phyloP scores from a whole-genome alignment of 2,329 filamentous ascomycete species.

The Orbilia ellipsospora region DNA sequence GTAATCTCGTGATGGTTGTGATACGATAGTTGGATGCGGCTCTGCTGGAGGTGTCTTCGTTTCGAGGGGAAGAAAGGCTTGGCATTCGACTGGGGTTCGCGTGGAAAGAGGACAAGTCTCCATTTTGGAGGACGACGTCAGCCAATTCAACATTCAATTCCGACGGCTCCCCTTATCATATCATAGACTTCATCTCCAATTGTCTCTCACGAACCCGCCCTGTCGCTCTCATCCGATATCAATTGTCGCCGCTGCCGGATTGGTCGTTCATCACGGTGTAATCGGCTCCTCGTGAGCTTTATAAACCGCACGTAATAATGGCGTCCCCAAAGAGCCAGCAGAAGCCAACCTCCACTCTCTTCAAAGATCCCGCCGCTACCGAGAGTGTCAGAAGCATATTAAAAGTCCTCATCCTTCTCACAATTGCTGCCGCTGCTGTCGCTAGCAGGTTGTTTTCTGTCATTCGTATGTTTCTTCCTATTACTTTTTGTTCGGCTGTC shows the following conservation, averaged over 20 bases:
- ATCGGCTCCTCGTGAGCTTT: conserved; percentile 46
- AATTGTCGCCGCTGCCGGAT: conserved; percentile 7
- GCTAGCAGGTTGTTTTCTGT: conserved; percentile 97
- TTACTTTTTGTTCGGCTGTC: conserved; percentile 26
- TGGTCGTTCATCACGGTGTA: conserved; percentile 10
- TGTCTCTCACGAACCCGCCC: not conserved
- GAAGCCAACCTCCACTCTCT: conserved; percentile 65
- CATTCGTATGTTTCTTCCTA: conserved; percentile 76
- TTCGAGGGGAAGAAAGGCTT: not conserved
- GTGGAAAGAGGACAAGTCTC: conserved; percentile 48
- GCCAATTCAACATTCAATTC: conserved; percentile 22
- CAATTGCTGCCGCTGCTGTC: conserved; percentile 91
- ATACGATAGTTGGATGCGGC: too few species aligned
- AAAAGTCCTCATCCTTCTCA: conserved; percentile 85
- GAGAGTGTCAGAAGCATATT: conserved; percentile 85
- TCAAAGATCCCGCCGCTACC: conserved; percentile 78
- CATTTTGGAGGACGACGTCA: conserved; percentile 40
- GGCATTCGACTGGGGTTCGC: conserved; percentile 18
- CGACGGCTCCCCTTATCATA: not conserved
- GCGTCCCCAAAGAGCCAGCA: conserved; percentile 58
- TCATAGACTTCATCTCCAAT: conserved; percentile 15
- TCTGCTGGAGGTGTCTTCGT: too few species aligned
- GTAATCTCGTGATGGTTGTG: too few species aligned
- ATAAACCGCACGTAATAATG: conserved; percentile 48
- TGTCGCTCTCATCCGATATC: conserved; percentile 8